These are phyloP conservation scores for Annulohypoxylon maeteangense DNA, from an alignment of 495 filamentous ascomycete species.

Conservation along the genomic window DNA sequence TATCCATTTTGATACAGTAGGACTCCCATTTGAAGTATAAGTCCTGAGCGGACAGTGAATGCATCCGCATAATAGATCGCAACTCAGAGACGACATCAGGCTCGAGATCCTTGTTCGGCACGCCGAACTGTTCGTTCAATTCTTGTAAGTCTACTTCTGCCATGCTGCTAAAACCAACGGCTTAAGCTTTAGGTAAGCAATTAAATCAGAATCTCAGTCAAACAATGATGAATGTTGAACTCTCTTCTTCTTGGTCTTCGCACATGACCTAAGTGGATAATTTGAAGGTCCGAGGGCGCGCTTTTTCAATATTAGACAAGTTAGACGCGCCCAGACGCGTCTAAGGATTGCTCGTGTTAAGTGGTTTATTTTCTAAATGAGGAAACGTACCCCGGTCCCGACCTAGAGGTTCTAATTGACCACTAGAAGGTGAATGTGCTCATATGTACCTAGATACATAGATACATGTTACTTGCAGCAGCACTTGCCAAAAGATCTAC, in stretches of 20 bases:
- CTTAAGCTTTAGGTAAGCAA: neutral
- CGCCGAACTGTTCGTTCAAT: constrained; percentile 75
- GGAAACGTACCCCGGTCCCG: neutral
- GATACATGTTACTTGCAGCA: no score
- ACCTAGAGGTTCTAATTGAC: neutral
- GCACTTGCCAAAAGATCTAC: no score
- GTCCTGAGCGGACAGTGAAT: constrained; percentile 79
- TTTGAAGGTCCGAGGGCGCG: constrained; percentile 26
- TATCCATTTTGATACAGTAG: constrained; percentile 89
- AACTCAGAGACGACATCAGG: constrained; percentile 82
- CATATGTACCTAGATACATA: constrained; percentile 5
- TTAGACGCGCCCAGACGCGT: constrained; percentile 39
- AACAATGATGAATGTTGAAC: neutral
- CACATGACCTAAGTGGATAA: neutral
- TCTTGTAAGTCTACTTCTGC: constrained; percentile 62
- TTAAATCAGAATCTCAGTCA: neutral
- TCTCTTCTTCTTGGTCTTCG: neutral
- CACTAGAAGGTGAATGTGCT: no score
- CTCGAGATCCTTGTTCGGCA: constrained; percentile 62
- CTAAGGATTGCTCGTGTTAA: constrained; percentile 41
- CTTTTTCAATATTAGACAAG: constrained; percentile 6
- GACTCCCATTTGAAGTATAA: constrained; percentile 98
- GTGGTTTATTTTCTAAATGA: constrained; percentile 33
- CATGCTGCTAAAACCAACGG: constrained; percentile 53
- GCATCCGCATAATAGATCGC: constrained; percentile 82